Percentiles rank a stretch among this genome's conserved stretches.
Evolutionary conservation across 208 protist species (phyloP).

Genomic region (Leishmania mexicana): DNA sequence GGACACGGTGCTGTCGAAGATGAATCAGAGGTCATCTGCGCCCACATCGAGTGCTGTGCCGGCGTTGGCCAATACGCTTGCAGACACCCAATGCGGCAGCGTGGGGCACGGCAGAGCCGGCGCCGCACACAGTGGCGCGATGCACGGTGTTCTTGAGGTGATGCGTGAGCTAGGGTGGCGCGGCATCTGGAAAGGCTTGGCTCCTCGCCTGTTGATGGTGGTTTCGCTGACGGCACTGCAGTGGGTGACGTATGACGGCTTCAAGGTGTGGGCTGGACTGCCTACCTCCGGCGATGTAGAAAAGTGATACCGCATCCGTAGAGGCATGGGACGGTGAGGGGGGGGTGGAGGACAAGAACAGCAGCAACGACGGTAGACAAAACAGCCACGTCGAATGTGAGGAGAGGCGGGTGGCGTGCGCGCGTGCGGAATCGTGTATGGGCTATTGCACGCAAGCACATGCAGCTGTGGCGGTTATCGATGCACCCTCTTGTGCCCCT

Average conservation of each 20-base stretch:
- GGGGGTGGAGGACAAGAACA: neutral
- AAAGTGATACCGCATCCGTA: neutral
- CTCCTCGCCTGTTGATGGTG: conserved; percentile 94
- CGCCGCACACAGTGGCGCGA: neutral
- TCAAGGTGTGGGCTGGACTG: conserved; percentile 76
- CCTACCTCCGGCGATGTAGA: conserved; percentile 40
- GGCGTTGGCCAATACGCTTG: conserved; percentile 6
- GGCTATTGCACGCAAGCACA: neutral
- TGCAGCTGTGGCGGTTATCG: neutral
- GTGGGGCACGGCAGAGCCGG: neutral
- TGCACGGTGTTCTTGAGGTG: conserved; percentile 19
- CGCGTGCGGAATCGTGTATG: neutral
- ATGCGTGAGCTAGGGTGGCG: conserved; percentile 41
- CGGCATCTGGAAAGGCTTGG: conserved; percentile 83
- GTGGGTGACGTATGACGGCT: conserved; percentile 94
- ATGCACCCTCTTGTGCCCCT: neutral
- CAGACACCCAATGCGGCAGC: conserved; percentile 12
- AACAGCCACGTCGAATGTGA: neutral
- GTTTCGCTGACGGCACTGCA: conserved; percentile 93
- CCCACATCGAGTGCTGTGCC: neutral
- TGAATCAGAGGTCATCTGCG: conserved; percentile 58
- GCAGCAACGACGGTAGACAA: neutral
- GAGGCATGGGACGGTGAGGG: neutral
- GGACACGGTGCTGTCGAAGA: conserved; percentile 94
- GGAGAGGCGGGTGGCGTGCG: neutral